Conservation (phyloP, 2,329 filamentous ascomycete species). For the Annulohypoxylon truncatum region DNA sequence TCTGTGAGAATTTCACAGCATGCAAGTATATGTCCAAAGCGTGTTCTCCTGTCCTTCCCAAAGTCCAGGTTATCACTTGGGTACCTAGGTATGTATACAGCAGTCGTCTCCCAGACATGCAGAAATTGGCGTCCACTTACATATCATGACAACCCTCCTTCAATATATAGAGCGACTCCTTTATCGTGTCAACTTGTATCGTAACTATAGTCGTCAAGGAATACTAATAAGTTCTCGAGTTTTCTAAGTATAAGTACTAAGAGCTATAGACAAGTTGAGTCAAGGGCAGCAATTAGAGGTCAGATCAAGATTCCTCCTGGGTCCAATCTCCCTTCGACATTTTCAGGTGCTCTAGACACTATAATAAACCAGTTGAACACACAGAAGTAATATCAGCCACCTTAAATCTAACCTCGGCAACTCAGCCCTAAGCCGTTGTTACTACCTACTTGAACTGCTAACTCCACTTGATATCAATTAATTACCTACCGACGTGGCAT, state of each 20-base stretch:
- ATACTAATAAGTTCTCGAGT: background rate
- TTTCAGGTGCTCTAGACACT: no score
- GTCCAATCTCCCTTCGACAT: background rate
- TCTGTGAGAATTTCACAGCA: background rate
- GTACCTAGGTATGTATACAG: no score
- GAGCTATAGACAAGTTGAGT: no score
- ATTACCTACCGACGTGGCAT: background rate
- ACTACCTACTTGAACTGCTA: background rate
- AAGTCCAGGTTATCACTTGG: background rate
- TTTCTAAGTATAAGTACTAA: no score
- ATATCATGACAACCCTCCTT: slow-evolving; percentile 3
- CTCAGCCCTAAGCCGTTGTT: background rate
- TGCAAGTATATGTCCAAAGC: background rate
- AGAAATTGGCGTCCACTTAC: slow-evolving; percentile 22
- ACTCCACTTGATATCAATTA: background rate
- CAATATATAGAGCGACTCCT: background rate
- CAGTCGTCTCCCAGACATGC: background rate
- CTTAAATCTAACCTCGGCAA: background rate
- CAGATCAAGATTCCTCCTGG: background rate
- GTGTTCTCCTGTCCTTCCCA: background rate
- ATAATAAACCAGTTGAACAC: background rate
- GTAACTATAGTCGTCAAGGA: background rate
- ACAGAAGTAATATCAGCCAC: background rate
- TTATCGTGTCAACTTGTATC: background rate
- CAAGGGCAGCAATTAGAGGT: background rate